Percentiles rank a stretch among this genome's conserved stretches.
These are phyloP conservation scores for Pyrrhoderma lamaoense DNA, from an alignment of 1,284 basidiomycete species.

Conservation along the genomic window DNA sequence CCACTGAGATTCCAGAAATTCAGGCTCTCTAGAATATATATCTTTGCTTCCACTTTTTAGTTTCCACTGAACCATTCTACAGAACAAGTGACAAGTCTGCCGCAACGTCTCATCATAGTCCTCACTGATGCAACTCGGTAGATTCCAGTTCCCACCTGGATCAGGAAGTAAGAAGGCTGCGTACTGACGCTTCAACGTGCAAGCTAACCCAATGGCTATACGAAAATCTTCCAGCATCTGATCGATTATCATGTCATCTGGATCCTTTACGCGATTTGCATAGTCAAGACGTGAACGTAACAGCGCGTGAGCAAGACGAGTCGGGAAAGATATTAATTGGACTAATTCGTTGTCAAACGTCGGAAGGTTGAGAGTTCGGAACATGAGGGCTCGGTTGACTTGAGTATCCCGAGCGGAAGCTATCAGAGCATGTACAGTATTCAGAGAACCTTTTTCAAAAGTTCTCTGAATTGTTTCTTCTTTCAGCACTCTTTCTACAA, in stretches of 20 bases:
- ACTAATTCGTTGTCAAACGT: slow-evolving; percentile 92
- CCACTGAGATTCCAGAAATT: slow-evolving; percentile 95
- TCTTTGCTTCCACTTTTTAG: slow-evolving; percentile 89
- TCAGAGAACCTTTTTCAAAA: slow-evolving; percentile 90
- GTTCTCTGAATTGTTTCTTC: slow-evolving; percentile 92
- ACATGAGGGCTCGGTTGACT: slow-evolving; percentile 67
- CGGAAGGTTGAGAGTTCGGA: slow-evolving; percentile 83
- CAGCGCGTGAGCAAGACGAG: slow-evolving; percentile 87
- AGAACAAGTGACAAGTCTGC: slow-evolving; percentile 86
- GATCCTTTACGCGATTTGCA: slow-evolving; percentile 84
- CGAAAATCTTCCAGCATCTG: slow-evolving; percentile 94
- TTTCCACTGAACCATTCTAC: slow-evolving; percentile 92
- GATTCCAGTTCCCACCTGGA: slow-evolving; percentile 79
- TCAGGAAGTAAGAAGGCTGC: slow-evolving; percentile 84
- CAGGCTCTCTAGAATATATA: slow-evolving; percentile 96
- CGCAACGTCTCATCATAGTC: slow-evolving; percentile 89
- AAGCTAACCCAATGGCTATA: slow-evolving; percentile 87
- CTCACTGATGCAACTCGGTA: slow-evolving; percentile 81
- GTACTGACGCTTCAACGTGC: slow-evolving; percentile 92
- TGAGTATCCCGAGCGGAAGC: slow-evolving; percentile 85
- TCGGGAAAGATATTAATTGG: slow-evolving; percentile 91
- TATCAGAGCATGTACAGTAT: slow-evolving; percentile 81
- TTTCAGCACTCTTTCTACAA: slow-evolving; percentile 92
- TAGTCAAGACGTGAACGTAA: slow-evolving; percentile 88
- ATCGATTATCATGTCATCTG: slow-evolving; percentile 87